Evolutionary conservation across 768 basidiomycete genomes (phyloP).

Genomic region (Candolleomyces efflorescens): DNA sequence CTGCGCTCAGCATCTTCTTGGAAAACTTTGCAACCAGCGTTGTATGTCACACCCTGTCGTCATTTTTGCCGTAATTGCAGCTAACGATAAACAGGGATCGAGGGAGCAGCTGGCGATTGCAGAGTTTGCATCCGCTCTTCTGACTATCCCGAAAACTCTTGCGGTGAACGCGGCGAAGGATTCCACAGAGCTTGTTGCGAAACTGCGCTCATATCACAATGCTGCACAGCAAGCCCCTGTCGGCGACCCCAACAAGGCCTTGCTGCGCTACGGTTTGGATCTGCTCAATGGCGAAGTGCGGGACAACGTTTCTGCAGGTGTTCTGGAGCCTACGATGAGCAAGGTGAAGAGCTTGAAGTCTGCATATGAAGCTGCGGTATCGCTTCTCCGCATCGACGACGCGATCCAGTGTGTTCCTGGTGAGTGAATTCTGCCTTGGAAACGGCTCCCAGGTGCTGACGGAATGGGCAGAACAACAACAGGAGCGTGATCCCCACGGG

Average conservation of each 20-base stretch:
- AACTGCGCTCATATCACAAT: constrained; percentile 94
- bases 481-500: constrained; percentile 71
- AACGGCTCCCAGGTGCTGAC: constrained; percentile 15
- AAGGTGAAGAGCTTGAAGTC: constrained; percentile 97
- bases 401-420: constrained; percentile 90
- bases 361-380: constrained; percentile 94
- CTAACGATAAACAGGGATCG: constrained; percentile 64
- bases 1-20: constrained; percentile 92
- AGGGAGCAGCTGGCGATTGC: constrained; percentile 98
- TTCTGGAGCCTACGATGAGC: constrained; percentile 94
- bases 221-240: constrained; percentile 89
- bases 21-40: constrained; percentile 99
- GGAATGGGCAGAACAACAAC: constrained; percentile 55
- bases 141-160: constrained; percentile 95
- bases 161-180: constrained; percentile 99
- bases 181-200: constrained; percentile 95
- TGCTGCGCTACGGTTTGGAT: constrained; percentile 93
- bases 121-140: constrained; percentile 91
- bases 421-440: constrained; percentile 31
- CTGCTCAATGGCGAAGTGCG: constrained; percentile 91
- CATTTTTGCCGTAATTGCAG: constrained; percentile 2
- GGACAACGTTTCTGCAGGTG: constrained; percentile 90
- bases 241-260: constrained; percentile 86
- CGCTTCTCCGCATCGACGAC: constrained; percentile 91
- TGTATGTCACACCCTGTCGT: constrained; percentile 44